Percentiles rank a stretch among this genome's conserved stretches.
These are phyloP conservation scores for Aspergillus ochraceoroseus DNA, from an alignment of 2,329 filamentous ascomycete species.

Conservation along the genomic window DNA sequence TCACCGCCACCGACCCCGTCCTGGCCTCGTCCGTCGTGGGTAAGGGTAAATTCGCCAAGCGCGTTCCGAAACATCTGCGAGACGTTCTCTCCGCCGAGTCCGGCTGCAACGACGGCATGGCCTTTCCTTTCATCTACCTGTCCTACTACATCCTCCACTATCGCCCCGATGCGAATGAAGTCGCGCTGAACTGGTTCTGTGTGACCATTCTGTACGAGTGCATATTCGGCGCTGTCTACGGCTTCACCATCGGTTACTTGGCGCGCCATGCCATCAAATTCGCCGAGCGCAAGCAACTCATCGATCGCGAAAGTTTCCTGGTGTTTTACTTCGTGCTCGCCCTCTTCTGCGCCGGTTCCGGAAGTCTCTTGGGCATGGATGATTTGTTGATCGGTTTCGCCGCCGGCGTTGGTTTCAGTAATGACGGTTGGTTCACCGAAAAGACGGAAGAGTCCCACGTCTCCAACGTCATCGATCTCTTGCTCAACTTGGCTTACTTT, in stretches of 20 bases:
- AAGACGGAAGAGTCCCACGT: constrained; percentile 98
- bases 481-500: constrained; percentile 96
- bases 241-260: constrained; percentile 80
- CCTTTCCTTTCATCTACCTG: constrained; percentile 95
- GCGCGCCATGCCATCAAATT: constrained; percentile 85
- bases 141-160: constrained; percentile 86
- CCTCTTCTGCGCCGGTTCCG: constrained; percentile 90
- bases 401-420: constrained; percentile 96
- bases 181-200: constrained; percentile 82
- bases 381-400: constrained; percentile 93
- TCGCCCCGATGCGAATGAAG: constrained; percentile 60
- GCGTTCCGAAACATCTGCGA: constrained; percentile 93
- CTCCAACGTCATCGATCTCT: constrained; percentile 95
- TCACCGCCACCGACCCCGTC: constrained; percentile 95
- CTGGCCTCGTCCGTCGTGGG: constrained; percentile 95
- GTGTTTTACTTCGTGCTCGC: constrained; percentile 98
- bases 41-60: constrained; percentile 97
- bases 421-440: constrained; percentile 97
- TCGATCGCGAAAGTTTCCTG: constrained; percentile 94
- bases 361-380: constrained; percentile 84
- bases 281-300: constrained; percentile 77
- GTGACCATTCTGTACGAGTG: constrained; percentile 92
- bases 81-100: constrained; percentile 94
- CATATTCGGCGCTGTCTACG: constrained; percentile 83
- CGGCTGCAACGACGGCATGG: constrained; percentile 99